A percentile compares a stretch with the other conserved stretches of the same genome.
These are phyloP conservation scores for Ganoderma leucocontextum DNA, from an alignment of 1,284 basidiomycete genomes.

Conservation along the genomic window DNA sequence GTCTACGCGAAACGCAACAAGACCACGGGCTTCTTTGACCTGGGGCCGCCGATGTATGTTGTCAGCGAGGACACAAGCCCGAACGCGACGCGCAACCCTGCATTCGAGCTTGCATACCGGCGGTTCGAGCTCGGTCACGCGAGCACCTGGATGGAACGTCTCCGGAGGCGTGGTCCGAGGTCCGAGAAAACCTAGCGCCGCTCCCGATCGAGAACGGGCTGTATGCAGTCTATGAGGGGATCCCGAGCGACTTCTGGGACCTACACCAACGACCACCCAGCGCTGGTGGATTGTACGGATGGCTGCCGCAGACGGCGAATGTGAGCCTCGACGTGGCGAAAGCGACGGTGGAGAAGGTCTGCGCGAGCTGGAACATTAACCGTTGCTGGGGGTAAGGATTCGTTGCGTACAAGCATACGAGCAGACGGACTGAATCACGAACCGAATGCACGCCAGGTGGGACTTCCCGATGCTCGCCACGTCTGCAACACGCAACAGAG, in stretches of 20 bases:
- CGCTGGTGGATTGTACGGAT: conserved; percentile 62
- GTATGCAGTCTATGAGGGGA: conserved; percentile 65
- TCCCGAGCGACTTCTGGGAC: conserved; percentile 60
- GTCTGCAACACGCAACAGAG: conserved; percentile 62
- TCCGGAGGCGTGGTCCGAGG: conserved; percentile 55
- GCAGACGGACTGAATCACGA: neutral
- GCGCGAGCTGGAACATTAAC: conserved; percentile 56
- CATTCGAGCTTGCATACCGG: conserved; percentile 67
- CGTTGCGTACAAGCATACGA: neutral
- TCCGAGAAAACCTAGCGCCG: conserved; percentile 54
- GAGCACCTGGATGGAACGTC: conserved; percentile 53
- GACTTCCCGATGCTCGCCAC: conserved; percentile 71
- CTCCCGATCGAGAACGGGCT: conserved; percentile 57
- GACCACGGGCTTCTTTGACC: conserved; percentile 57
- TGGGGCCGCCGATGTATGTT: conserved; percentile 65
- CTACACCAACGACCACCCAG: conserved; percentile 66
- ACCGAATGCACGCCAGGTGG: conserved; percentile 50
- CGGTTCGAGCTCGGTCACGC: conserved; percentile 57
- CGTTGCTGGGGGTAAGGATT: conserved; percentile 60
- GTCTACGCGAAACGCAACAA: conserved; percentile 61
- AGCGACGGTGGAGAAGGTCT: conserved; percentile 56
- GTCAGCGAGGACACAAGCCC: conserved; percentile 65
- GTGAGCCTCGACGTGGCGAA: conserved; percentile 28
- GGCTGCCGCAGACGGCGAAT: conserved; percentile 58
- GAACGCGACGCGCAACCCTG: conserved; percentile 53